Percentiles rank a stretch among this genome's conserved stretches.
These are phyloP conservation scores for Serendipita sp. DNA, from an alignment of 768 basidiomycete genomes.

Conservation along the genomic window DNA sequence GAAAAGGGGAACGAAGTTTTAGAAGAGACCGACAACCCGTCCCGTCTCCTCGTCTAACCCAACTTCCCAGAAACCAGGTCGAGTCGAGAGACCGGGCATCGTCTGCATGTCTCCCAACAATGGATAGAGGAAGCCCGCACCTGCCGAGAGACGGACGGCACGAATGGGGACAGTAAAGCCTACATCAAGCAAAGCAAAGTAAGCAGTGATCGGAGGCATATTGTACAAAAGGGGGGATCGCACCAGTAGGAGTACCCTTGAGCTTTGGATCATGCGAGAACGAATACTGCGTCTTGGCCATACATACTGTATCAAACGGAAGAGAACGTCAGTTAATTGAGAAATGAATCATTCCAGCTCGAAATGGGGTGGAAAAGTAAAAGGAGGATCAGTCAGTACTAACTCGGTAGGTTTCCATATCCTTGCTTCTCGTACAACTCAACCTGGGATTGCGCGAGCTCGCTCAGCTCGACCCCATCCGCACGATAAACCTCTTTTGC, in stretches of 20 bases:
- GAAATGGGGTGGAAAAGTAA: conserved; percentile 6
- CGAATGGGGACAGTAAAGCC: conserved; percentile 91
- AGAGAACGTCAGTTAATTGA: conserved; percentile 12
- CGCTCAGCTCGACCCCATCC: conserved; percentile 75
- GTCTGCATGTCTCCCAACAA: conserved; percentile 95
- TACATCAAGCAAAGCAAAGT: conserved; percentile 15
- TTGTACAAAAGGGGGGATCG: conserved; percentile 10
- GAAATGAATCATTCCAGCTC: conserved; percentile 6
- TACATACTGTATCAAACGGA: conserved; percentile 48
- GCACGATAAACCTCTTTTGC: conserved; percentile 88
- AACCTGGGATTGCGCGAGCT: conserved; percentile 69
- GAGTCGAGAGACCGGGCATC: conserved; percentile 90
- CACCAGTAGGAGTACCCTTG: conserved; percentile 76
- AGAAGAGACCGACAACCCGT: conserved; percentile 77
- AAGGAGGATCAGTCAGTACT: conserved; percentile 19
- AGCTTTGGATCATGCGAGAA: conserved; percentile 88
- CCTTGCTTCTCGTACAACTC: conserved; percentile 89
- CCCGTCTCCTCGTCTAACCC: conserved; percentile 67
- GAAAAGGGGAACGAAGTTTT: conserved; percentile 14
- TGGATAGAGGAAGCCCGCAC: conserved; percentile 92
- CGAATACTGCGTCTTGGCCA: conserved; percentile 97
- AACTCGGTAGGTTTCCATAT: conserved; percentile 61
- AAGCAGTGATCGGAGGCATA: neutral
- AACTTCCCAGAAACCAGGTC: conserved; percentile 89
- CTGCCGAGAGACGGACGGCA: conserved; percentile 73